Evolutionary conservation across 176 grass and related monocot genomes (phyloP), one percentile per base, ranked within the genome.

Genomic region (Saccharum spontaneum): DNA sequence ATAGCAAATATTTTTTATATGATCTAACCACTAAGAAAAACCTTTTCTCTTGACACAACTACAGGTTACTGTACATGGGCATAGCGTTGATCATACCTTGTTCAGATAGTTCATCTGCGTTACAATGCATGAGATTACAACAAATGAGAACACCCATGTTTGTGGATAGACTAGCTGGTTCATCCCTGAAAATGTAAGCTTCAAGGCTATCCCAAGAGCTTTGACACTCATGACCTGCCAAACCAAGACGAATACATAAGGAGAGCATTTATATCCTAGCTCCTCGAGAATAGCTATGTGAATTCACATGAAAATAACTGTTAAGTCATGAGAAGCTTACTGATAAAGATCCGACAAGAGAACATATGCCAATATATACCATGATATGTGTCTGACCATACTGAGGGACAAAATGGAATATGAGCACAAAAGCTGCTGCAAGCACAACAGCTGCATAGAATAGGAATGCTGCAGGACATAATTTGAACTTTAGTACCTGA

Each of bases 21-120:
- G 2, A 20, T 45, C 20, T 26, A 69, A 48, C 17, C 22, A 1
- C 30, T 60, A 24, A 26, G 23, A 8, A 12, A 41, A 65, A 39
- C 15, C 1, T 30, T 50, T 82, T 68, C 18, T 66, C 22, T 83
- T 69, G 20, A 11, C 37, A 80, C n/a, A 26, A 16, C 15, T 40
- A 48, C n/a, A 68, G 23, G 40, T 46, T 44, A 75, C 37, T 60
- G 20, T 67, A 13, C 16, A 52, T 64, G n/a, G 50, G 57, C 39
- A 75, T 61, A 69, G 45, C 4, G 62, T 80, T 69, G 31, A 80
- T 18, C 70, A 61, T 93, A 98, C 96, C 96, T 98, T 98, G 80
- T 98, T 98, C 54, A 98, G 91, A 90, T 98, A 98, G 85, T 95
- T 98, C 93, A 98, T 95, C 77, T 98, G 96, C 23, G 87, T 95